Percentiles rank a stretch among this genome's conserved stretches.
Evolutionary conservation across 345 rosid species (phyloP).

Genomic region (Eucalyptus caleyi): DNA sequence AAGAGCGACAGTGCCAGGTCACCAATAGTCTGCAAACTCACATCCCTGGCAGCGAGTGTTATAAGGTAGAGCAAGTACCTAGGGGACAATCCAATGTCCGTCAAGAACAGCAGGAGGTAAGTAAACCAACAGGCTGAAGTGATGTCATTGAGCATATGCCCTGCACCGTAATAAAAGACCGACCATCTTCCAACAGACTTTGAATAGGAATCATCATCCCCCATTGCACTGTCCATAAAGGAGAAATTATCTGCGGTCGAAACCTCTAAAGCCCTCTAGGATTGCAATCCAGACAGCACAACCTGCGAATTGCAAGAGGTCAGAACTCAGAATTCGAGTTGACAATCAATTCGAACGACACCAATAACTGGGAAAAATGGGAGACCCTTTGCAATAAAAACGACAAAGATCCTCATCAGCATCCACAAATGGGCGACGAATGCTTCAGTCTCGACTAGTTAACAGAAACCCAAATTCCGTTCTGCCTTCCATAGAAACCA

Average conservation of each 20-base stretch:
- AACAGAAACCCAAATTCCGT: neutral
- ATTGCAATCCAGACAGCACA: neutral
- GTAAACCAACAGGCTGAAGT: constrained; percentile 98
- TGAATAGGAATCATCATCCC: constrained; percentile 26
- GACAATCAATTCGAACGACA: neutral
- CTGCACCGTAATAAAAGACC: constrained; percentile 73
- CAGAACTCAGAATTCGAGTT: neutral
- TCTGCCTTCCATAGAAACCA: neutral
- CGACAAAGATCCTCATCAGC: neutral
- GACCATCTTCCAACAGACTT: constrained; percentile 65
- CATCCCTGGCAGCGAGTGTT: neutral
- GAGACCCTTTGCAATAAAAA: neutral
- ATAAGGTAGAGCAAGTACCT: constrained; percentile 20
- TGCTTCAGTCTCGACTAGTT: neutral
- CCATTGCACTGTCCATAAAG: neutral
- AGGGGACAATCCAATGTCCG: constrained; percentile 82
- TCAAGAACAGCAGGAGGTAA: constrained; percentile 73
- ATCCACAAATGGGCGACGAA: neutral
- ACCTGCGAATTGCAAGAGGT: neutral
- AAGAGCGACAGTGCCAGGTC: neutral
- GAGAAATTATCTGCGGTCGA: neutral
- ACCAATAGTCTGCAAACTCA: neutral
- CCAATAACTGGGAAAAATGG: neutral
- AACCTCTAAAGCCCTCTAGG: neutral
- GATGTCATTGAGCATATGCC: constrained; percentile 97